phyloP scores from a whole-genome alignment of 352 stramenopile species.

The Aphanomyces astaci region DNA sequence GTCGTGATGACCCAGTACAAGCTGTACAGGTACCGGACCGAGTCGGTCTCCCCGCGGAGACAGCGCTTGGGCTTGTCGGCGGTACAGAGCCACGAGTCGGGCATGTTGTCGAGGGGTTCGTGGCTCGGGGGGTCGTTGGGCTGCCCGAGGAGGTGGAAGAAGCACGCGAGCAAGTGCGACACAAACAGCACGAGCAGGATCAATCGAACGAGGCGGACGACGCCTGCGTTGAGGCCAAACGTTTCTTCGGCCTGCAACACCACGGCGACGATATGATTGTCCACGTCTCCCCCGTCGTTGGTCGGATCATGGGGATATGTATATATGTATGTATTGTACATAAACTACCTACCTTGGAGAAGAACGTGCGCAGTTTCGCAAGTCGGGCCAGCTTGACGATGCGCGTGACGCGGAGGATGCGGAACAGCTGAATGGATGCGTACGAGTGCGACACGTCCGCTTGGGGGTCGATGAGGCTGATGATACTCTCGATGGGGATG shows the following conservation, averaged over 20 bases:
- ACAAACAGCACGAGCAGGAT: conserved; percentile 62
- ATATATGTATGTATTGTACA: no score
- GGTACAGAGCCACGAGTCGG: neutral
- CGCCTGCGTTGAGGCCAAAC: conserved; percentile 53
- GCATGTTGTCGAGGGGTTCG: neutral
- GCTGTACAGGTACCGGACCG: conserved; percentile 59
- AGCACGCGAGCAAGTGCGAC: conserved; percentile 63
- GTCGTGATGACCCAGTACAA: conserved; percentile 84
- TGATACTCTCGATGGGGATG: conserved; percentile 58
- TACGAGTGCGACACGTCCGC: conserved; percentile 38
- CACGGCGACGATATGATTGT: neutral
- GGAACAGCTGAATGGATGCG: conserved; percentile 60
- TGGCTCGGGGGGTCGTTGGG: conserved; percentile 23
- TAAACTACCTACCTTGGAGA: conserved; percentile 24
- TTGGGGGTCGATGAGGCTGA: conserved; percentile 10
- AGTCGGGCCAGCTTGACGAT: conserved; percentile 63
- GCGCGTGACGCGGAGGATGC: conserved; percentile 52
- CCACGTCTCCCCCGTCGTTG: no score
- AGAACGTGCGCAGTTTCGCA: conserved; percentile 62
- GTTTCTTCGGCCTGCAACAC: conserved; percentile 53
- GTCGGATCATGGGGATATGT: no score
- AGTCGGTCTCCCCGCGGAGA: conserved; percentile 27
- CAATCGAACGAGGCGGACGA: conserved; percentile 51
- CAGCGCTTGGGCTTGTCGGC: neutral
- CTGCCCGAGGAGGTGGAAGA: conserved; percentile 71